These are phyloP conservation scores for Boletus fagicola DNA, from an alignment of 768 basidiomycete species.

Conservation along the genomic window DNA sequence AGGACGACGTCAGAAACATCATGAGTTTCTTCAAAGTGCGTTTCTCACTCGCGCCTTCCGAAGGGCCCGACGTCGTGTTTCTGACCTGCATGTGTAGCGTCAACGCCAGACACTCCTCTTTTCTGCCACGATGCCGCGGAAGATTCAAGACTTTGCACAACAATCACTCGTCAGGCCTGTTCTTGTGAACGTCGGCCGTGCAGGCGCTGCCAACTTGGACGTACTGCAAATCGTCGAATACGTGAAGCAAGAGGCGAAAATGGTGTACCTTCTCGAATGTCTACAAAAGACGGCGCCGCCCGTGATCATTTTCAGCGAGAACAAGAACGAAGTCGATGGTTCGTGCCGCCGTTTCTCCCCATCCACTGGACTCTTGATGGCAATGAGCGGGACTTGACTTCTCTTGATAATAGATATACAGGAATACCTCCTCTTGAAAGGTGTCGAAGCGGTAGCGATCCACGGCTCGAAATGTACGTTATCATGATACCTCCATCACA, in stretches of 20 bases:
- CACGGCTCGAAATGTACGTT: conserved; percentile 92
- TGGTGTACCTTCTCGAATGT: conserved; percentile 98
- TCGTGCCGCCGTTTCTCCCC: conserved; percentile 20
- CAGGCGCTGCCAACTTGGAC: conserved; percentile 96
- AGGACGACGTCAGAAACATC: conserved; percentile 97
- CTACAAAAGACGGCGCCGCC: conserved; percentile 98
- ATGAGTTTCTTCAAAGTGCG: conserved; percentile 98
- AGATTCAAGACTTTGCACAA: conserved; percentile 98
- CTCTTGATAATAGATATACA: conserved; percentile 75
- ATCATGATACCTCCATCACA: neutral
- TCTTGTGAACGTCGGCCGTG: conserved; percentile 95
- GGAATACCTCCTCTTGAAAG: conserved; percentile 94
- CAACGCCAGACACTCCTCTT: conserved; percentile 97
- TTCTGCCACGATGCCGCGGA: conserved; percentile 98
- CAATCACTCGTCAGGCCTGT: conserved; percentile 94
- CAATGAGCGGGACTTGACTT: conserved; percentile 1
- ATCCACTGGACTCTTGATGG: neutral
- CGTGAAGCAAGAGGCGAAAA: conserved; percentile 99
- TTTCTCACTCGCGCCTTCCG: neutral
- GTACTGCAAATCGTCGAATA: conserved; percentile 97
- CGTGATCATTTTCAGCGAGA: conserved; percentile 96
- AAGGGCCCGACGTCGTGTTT: neutral
- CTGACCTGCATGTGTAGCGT: conserved; percentile 46
- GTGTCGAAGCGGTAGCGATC: conserved; percentile 97
- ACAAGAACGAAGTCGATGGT: conserved; percentile 99